These are phyloP conservation scores for Penicillium vulpinum DNA, from an alignment of 2,329 filamentous ascomycete species.

Conservation along the genomic window DNA sequence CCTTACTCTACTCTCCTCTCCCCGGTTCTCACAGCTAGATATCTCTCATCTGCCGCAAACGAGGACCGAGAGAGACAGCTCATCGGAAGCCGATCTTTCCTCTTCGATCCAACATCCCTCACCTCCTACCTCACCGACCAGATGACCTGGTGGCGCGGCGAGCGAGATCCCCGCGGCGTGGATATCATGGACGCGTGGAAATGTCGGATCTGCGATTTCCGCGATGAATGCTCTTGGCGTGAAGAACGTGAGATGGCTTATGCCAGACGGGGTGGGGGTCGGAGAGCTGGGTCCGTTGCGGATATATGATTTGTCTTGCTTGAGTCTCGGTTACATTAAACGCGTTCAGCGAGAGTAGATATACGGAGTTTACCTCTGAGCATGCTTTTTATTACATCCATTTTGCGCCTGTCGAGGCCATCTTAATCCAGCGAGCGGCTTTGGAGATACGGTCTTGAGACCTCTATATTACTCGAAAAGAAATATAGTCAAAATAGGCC, in stretches of 20 bases:
- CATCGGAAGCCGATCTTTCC: constrained; percentile 61
- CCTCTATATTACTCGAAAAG: not conserved
- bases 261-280: constrained; percentile 35
- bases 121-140: constrained; percentile 66
- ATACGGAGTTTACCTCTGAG: not conserved
- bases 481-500: not conserved
- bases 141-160: constrained; percentile 86
- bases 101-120: constrained; percentile 65
- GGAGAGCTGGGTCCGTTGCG: constrained; percentile 15
- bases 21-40: constrained; percentile 47
- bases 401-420: not conserved
- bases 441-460: not conserved
- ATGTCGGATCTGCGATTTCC: constrained; percentile 81
- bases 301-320: constrained; percentile 9
- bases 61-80: constrained; percentile 26
- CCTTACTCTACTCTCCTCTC: constrained; percentile 44
- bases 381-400: not conserved
- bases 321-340: not conserved
- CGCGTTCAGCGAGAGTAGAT: not conserved
- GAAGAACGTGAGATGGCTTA: constrained; percentile 64
- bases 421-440: not conserved
- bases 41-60: constrained; percentile 39
- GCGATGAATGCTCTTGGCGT: constrained; percentile 75
- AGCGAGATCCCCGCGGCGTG: constrained; percentile 71
- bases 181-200: constrained; percentile 84